Conservation (phyloP, 2,329 filamentous ascomycete genomes). For the Microcyclospora tardicrescens region DNA sequence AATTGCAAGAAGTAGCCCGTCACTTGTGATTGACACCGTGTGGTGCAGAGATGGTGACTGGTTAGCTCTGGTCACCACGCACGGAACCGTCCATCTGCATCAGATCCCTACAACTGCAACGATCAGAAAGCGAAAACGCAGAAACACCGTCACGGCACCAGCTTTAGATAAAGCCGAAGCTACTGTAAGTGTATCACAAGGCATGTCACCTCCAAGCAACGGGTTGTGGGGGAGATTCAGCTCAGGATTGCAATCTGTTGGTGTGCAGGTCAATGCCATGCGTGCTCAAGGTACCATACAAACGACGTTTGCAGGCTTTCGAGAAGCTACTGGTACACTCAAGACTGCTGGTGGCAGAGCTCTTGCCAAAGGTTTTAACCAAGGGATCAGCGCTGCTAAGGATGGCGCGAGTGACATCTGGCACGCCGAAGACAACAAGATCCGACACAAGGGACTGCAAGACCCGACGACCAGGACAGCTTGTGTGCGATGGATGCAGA, state of each 20-base stretch:
- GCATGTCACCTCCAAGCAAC: slow-evolving; percentile 18
- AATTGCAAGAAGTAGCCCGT: slow-evolving; percentile 83
- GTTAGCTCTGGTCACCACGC: slow-evolving; percentile 79
- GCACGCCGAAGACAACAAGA: slow-evolving; percentile 62
- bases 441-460: slow-evolving; percentile 48
- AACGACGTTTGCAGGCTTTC: slow-evolving; percentile 21
- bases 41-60: slow-evolving; percentile 80
- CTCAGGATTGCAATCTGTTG: slow-evolving; percentile 31
- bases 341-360: slow-evolving; percentile 54
- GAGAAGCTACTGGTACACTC: slow-evolving; percentile 18
- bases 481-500: slow-evolving; percentile 54
- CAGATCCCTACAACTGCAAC: slow-evolving; percentile 52
- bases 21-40: slow-evolving; percentile 76
- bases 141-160: slow-evolving; percentile 7
- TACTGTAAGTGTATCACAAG: slow-evolving; percentile 20
- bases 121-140: slow-evolving; percentile 15
- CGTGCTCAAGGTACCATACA: slow-evolving; percentile 13
- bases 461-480: slow-evolving; percentile 38
- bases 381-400: slow-evolving; percentile 58
- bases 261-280: slow-evolving; percentile 21
- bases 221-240: slow-evolving; percentile 18
- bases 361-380: slow-evolving; percentile 60
- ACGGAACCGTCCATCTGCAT: slow-evolving; percentile 88
- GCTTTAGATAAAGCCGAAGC: slow-evolving; percentile 21
- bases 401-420: slow-evolving; percentile 58